A percentile compares a stretch with the other conserved stretches of the same genome.
Conservation (phyloP, 768 basidiomycete species). For the Boletus sp. region DNA sequence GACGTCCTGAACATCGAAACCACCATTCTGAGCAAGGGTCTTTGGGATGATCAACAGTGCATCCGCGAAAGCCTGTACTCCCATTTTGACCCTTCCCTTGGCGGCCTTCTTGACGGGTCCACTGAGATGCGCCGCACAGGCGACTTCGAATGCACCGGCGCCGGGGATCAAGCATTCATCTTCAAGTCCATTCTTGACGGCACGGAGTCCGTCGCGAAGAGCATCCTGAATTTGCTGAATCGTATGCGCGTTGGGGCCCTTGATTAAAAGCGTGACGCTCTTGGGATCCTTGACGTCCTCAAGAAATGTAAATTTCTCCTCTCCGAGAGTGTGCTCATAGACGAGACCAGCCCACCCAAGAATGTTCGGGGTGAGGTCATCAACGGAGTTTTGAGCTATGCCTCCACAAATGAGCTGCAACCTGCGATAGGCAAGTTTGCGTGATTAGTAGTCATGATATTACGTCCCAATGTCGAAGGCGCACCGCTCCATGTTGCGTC, state of each 20-base stretch:
- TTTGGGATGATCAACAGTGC: slow-evolving; percentile 93
- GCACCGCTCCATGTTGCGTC: slow-evolving; percentile 98
- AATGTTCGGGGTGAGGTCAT: slow-evolving; percentile 86
- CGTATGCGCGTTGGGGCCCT: slow-evolving; percentile 96
- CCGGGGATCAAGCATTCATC: slow-evolving; percentile 88
- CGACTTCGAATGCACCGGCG: slow-evolving; percentile 97
- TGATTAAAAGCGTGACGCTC: slow-evolving; percentile 93
- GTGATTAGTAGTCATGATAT: slow-evolving; percentile 26
- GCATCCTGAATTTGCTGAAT: slow-evolving; percentile 97
- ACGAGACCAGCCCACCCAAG: slow-evolving; percentile 98
- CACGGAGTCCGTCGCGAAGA: slow-evolving; percentile 92
- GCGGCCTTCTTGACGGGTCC: slow-evolving; percentile 78
- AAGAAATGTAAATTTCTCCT: slow-evolving; percentile 97
- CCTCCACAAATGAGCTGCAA: slow-evolving; percentile 94
- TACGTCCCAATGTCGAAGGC: slow-evolving; percentile 25
- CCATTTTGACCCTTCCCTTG: slow-evolving; percentile 95
- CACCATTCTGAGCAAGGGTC: slow-evolving; percentile 93
- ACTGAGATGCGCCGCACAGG: slow-evolving; percentile 81
- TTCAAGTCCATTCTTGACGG: slow-evolving; percentile 95
- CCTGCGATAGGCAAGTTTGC: slow-evolving; percentile 38
- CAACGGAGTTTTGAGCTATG: slow-evolving; percentile 94
- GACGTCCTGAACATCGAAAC: slow-evolving; percentile 94
- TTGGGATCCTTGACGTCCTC: slow-evolving; percentile 96
- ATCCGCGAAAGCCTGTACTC: slow-evolving; percentile 95
- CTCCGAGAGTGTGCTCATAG: slow-evolving; percentile 97